Percentiles rank a stretch among this genome's conserved stretches.
These are phyloP conservation scores for Pyricularia pennisetigena DNA, from an alignment of 2,329 filamentous ascomycete genomes.

Conservation along the genomic window DNA sequence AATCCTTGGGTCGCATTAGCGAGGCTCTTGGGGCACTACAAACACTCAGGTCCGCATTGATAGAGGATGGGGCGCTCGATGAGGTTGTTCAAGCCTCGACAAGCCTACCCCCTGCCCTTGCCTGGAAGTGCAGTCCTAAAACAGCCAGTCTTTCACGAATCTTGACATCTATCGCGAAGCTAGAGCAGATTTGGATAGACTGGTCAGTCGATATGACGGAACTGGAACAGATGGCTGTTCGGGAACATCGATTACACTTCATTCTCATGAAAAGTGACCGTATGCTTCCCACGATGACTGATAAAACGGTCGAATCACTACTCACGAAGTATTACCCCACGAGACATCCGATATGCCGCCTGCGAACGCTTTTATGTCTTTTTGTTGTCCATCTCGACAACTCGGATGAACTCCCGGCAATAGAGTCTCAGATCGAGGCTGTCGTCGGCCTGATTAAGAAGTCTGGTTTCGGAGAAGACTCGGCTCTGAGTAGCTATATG, in stretches of 20 bases:
- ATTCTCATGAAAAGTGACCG: slow-evolving; percentile 25
- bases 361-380: slow-evolving; percentile 40
- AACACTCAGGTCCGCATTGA: slow-evolving; percentile 50
- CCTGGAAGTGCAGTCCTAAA: slow-evolving; percentile 43
- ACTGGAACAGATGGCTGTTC: slow-evolving; percentile 41
- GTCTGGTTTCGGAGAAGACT: slow-evolving; percentile 33
- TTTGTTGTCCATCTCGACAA: slow-evolving; percentile 38
- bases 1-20: slow-evolving; percentile 37
- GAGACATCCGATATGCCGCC: slow-evolving; percentile 39
- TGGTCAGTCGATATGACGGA: slow-evolving; percentile 44
- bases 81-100: slow-evolving; percentile 39
- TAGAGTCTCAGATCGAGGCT: slow-evolving; percentile 29
- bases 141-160: slow-evolving; percentile 46
- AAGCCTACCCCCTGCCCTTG: slow-evolving; percentile 35
- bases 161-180: slow-evolving; percentile 48
- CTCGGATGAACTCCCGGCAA: slow-evolving; percentile 24
- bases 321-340: slow-evolving; percentile 39
- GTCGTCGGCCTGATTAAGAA: slow-evolving; percentile 24
- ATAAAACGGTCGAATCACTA: slow-evolving; percentile 34
- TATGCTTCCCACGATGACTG: slow-evolving; percentile 28
- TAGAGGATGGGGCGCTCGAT: slow-evolving; percentile 47
- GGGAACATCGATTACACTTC: slow-evolving; percentile 51
- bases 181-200: slow-evolving; percentile 46
- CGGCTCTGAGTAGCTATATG: slow-evolving; percentile 30
- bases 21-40: slow-evolving; percentile 49